These are phyloP conservation scores for Dalbergia cochinchinensis DNA, from an alignment of 306 rosid genomes.

Conservation along the genomic window DNA sequence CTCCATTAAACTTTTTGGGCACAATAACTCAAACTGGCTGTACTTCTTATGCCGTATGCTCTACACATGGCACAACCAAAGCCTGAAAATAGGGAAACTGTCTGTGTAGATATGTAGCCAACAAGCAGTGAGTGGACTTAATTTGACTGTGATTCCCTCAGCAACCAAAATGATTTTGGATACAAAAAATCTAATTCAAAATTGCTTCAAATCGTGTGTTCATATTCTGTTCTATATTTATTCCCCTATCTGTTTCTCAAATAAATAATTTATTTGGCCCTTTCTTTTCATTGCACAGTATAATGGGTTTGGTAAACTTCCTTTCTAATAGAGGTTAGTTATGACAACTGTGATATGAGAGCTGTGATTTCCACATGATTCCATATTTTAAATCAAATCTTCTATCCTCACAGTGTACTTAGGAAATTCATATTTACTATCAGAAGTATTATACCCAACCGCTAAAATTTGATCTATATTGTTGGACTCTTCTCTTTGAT, in stretches of 20 bases:
- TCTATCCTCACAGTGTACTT: no score
- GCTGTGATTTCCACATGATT: background rate
- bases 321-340: background rate
- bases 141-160: slow-evolving; percentile 24
- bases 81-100: slow-evolving; percentile 49
- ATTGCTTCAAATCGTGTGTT: background rate
- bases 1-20: slow-evolving; percentile 12
- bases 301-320: slow-evolving; percentile 26
- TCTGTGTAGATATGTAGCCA: slow-evolving; percentile 14
- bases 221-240: slow-evolving; percentile 10
- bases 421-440: no score
- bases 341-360: background rate
- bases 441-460: no score
- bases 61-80: slow-evolving; percentile 32
- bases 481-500: no score
- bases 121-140: background rate
- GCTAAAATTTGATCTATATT: no score
- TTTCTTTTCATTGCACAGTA: slow-evolving; percentile 7
- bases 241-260: background rate
- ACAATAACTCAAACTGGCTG: background rate
- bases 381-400: slow-evolving; percentile 1
- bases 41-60: slow-evolving; percentile 23
- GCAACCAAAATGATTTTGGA: background rate
- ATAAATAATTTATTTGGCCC: background rate
- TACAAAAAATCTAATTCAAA: slow-evolving; percentile 15